Evolutionary conservation across 2,329 filamentous ascomycete genomes (phyloP).

Genomic region (Fusarium sublunatum): DNA sequence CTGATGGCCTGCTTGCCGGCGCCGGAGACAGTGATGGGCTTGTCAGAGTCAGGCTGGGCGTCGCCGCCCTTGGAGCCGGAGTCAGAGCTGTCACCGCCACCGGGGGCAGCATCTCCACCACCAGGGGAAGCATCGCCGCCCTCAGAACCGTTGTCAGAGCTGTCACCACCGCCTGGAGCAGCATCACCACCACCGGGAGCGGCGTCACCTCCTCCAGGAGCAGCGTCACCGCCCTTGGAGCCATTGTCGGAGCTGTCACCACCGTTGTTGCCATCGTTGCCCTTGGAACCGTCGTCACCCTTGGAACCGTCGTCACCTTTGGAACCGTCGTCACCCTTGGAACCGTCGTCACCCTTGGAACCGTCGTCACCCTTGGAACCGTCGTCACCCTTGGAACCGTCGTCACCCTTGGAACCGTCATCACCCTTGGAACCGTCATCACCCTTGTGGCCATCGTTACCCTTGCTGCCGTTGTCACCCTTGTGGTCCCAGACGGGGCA

Average conservation of each 20-base stretch:
- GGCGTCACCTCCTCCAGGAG: background rate
- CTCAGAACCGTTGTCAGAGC: background rate
- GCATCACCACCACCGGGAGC: background rate
- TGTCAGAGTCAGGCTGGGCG: background rate
- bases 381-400: background rate
- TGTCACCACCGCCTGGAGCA: background rate
- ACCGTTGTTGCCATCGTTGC: rapidly evolving
- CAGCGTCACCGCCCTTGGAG: background rate
- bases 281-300: background rate
- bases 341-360: background rate
- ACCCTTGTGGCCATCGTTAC: rapidly evolving
- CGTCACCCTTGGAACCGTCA: background rate
- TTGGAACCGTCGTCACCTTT: background rate
- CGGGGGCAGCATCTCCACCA: background rate
- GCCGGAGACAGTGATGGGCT: constrained; percentile 30
- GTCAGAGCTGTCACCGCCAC: background rate
- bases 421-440: no score
- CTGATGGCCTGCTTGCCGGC: constrained; percentile 40
- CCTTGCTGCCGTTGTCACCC: background rate
- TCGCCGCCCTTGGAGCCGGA: background rate
- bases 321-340: background rate
- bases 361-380: rapidly evolving
- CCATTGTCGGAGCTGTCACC: rapidly evolving
- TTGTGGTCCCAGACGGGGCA: constrained; percentile 12
- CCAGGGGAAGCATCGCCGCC: background rate